Percentiles rank a stretch among this genome's conserved stretches.
Evolutionary conservation across 2,329 filamentous ascomycete genomes (phyloP).

Genomic region (Ceratocystis colombiana): DNA sequence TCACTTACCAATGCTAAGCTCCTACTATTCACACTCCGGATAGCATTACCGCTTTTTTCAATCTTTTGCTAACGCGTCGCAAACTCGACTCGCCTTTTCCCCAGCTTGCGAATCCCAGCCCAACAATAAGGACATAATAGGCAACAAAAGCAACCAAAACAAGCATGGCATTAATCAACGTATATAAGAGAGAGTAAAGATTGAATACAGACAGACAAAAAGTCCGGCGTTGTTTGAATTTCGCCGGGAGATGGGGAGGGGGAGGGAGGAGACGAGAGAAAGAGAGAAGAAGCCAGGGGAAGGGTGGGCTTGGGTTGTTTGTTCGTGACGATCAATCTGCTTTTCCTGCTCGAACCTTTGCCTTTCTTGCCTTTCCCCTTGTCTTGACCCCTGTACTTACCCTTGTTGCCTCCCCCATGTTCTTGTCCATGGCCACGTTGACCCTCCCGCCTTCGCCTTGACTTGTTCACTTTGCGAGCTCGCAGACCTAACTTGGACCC

Average conservation of each 20-base stretch:
- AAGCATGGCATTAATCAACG: neutral
- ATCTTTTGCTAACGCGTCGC: too few species aligned
- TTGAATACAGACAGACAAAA: neutral
- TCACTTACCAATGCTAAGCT: too few species aligned
- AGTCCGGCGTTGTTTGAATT: neutral
- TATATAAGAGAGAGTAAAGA: neutral
- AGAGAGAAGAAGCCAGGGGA: constrained; percentile 8
- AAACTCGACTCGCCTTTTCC: too few species aligned
- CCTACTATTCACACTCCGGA: too few species aligned
- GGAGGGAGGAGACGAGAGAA: neutral
- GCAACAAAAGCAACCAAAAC: neutral
- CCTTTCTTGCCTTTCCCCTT: neutral
- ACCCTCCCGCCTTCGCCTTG: neutral
- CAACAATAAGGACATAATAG: neutral
- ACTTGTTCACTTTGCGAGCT: constrained; percentile 9
- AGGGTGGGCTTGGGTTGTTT: neutral
- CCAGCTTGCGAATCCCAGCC: too few species aligned
- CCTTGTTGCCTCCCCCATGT: neutral
- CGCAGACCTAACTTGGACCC: neutral
- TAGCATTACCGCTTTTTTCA: too few species aligned
- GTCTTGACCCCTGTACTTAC: neutral
- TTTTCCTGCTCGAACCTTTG: neutral
- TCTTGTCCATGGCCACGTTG: constrained; percentile 1
- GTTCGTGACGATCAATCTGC: constrained; percentile 1
- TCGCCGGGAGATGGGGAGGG: neutral